Conservation (phyloP, 129 eudicot genomes). For the Flaveria bidentis region DNA sequence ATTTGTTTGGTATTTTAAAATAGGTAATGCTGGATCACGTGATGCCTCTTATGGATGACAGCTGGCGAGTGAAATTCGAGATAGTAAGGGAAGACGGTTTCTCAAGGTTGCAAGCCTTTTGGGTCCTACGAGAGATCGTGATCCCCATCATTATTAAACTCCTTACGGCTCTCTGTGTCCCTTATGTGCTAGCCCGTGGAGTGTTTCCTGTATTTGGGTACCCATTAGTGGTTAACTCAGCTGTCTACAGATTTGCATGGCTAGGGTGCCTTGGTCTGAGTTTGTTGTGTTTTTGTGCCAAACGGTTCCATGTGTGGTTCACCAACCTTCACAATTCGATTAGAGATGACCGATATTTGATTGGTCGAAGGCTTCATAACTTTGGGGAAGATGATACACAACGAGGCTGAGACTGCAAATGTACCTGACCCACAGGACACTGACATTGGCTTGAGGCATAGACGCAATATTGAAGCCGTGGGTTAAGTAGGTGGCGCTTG, state of each 20-base stretch:
- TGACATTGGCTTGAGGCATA: conserved; percentile 53
- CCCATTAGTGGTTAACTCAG: conserved; percentile 80
- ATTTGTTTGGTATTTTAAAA: neutral
- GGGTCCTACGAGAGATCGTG: conserved; percentile 90
- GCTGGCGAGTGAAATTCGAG: conserved; percentile 84
- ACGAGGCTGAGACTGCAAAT: conserved; percentile 14
- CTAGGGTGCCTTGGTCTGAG: conserved; percentile 78
- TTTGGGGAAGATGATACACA: conserved; percentile 57
- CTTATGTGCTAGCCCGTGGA: conserved; percentile 82
- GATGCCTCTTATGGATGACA: conserved; percentile 82
- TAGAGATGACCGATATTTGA: conserved; percentile 86
- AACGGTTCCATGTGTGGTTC: conserved; percentile 92
- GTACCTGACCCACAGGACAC: conserved; percentile 9
- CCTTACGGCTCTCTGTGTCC: conserved; percentile 85
- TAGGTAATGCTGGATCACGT: conserved; percentile 91
- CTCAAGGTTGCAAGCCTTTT: conserved; percentile 85
- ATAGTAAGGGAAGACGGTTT: conserved; percentile 89
- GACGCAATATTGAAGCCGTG: conserved; percentile 39
- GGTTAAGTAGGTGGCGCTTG: neutral
- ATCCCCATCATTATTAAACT: conserved; percentile 82
- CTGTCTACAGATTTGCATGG: conserved; percentile 94
- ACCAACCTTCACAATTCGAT: conserved; percentile 87
- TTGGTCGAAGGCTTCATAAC: conserved; percentile 87
- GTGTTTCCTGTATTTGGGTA: conserved; percentile 83
- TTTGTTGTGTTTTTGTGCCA: conserved; percentile 67